These are phyloP conservation scores for Gamsiella multidivaricata DNA, from an alignment of 192 early-diverging fungal species.

Conservation along the genomic window DNA sequence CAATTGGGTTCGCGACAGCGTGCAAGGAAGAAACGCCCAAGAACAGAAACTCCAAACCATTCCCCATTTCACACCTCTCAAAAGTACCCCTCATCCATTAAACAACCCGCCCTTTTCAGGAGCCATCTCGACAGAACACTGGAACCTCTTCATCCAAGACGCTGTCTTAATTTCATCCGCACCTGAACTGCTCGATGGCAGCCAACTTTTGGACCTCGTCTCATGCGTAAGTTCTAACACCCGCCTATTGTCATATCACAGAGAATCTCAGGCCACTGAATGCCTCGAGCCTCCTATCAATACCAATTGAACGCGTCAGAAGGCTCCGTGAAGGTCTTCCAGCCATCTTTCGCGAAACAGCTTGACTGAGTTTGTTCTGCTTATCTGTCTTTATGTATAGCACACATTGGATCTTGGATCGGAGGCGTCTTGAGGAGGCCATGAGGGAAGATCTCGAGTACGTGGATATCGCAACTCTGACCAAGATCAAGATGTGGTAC, in stretches of 20 bases:
- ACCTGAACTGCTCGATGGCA: slow-evolving; percentile 58
- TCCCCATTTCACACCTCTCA: no score
- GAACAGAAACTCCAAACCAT: no score
- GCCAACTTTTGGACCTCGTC: slow-evolving; percentile 82
- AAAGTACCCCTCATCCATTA: no score
- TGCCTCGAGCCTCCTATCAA: not conserved
- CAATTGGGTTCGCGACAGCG: no score
- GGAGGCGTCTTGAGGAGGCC: slow-evolving; percentile 59
- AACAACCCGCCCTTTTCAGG: no score
- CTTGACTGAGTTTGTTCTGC: not conserved
- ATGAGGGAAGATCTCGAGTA: slow-evolving; percentile 67
- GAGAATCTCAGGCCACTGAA: no score
- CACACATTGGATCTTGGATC: slow-evolving; percentile 71
- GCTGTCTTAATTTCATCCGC: slow-evolving; percentile 11
- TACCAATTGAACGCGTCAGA: not conserved
- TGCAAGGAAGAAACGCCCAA: no score
- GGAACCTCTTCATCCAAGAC: not conserved
- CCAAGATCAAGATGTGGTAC: slow-evolving; percentile 74
- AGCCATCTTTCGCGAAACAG: no score
- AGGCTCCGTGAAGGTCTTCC: no score
- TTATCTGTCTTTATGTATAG: slow-evolving; percentile 23
- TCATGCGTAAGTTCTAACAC: slow-evolving; percentile 61
- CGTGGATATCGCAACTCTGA: slow-evolving; percentile 61
- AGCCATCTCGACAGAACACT: no score
- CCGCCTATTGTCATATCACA: not conserved